A percentile compares a stretch with the other conserved stretches of the same genome.
Evolutionary conservation across 305 asterid species (phyloP).

Genomic region (Lippia alba): DNA sequence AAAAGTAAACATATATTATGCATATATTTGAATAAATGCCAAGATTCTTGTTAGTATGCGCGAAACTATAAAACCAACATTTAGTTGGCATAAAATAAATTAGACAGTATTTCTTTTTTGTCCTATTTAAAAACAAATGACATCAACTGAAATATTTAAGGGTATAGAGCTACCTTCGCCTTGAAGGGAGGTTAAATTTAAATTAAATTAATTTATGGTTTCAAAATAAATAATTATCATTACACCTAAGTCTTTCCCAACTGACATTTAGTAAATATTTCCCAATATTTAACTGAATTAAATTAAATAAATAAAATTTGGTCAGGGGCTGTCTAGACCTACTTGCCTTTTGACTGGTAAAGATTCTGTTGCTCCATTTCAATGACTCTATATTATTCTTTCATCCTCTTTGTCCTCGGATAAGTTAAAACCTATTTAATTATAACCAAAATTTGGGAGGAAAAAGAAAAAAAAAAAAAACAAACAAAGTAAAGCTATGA

Average conservation of each 20-base stretch:
- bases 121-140: neutral
- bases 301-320: constrained; percentile 19
- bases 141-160: constrained; percentile 5
- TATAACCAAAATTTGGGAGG: too few species aligned
- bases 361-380: constrained; percentile 53
- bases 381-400: constrained; percentile 40
- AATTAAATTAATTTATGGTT: constrained; percentile 34
- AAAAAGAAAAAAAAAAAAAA: too few species aligned
- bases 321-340: constrained; percentile 33
- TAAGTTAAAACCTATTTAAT: neutral
- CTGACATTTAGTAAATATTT: constrained; percentile 45
- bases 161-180: constrained; percentile 37
- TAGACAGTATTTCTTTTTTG: neutral
- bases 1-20: too few species aligned
- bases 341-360: constrained; percentile 67
- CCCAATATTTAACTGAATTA: constrained; percentile 18
- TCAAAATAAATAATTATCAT: constrained; percentile 33
- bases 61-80: neutral
- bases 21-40: neutral
- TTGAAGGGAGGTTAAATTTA: constrained; percentile 37
- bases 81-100: too few species aligned
- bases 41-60: constrained; percentile 18
- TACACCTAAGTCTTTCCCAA: constrained; percentile 30
- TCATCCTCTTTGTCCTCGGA: constrained; percentile 31
- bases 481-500: too few species aligned